Evolutionary conservation across 495 filamentous ascomycete species (phyloP).

Genomic region (Aspergillus incahuasiensis): DNA sequence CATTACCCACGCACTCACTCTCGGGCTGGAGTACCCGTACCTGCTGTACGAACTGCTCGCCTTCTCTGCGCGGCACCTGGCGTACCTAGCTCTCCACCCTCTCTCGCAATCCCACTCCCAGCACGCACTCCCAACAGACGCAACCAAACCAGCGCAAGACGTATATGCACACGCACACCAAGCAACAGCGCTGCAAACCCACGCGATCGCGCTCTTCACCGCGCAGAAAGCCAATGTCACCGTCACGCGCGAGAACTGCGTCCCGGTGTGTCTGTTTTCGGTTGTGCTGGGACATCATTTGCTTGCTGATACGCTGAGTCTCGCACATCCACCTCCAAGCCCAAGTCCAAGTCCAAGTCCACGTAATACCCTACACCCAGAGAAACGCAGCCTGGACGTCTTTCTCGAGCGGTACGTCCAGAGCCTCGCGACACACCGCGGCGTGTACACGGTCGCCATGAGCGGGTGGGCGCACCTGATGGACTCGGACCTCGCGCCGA

Average conservation of each 20-base stretch:
- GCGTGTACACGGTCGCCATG: conserved; percentile 28
- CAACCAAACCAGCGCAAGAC: too few relatives aligned
- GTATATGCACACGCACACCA: too few relatives aligned
- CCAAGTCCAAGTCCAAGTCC: too few relatives aligned
- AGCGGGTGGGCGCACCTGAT: conserved; percentile 21
- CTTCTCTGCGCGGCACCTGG: conserved; percentile 40
- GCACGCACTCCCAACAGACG: conserved; percentile 26
- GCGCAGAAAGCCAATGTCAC: conserved; percentile 16
- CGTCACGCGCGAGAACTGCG: neutral
- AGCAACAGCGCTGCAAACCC: conserved; percentile 43
- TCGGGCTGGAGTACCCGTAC: conserved; percentile 26
- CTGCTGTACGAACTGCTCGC: conserved; percentile 42
- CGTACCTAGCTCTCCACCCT: too few relatives aligned
- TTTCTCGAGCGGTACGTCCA: conserved; percentile 30
- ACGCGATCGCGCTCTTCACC: conserved; percentile 42
- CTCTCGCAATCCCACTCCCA: too few relatives aligned
- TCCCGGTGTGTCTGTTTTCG: conserved; percentile 5
- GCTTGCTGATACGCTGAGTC: conserved; percentile 1
- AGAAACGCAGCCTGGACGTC: conserved; percentile 9
- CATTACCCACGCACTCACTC: neutral
- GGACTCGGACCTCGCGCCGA: conserved; percentile 16
- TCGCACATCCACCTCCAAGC: neutral
- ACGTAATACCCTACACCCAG: too few relatives aligned
- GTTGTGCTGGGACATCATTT: conserved; percentile 4
- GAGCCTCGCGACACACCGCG: conserved; percentile 35